Evolutionary conservation across 2,329 filamentous ascomycete genomes (phyloP), one percentile per base, ranked within the genome.

Genomic region (Pseudopyrenochaeta lycopersici): DNA sequence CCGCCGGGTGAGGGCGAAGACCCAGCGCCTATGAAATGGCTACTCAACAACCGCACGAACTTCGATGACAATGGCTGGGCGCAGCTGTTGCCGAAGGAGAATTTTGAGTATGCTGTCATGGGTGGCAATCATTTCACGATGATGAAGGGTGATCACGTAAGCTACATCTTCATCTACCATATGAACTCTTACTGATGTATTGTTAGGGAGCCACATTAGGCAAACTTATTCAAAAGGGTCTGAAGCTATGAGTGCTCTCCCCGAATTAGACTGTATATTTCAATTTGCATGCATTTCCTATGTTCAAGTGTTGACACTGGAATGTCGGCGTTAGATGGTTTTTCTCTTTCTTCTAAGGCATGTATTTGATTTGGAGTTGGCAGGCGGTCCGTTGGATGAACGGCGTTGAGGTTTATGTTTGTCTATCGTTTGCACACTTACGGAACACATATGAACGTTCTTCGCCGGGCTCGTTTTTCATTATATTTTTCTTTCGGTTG

Each of bases 41-140:
- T 92, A 48, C 81, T 92, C 4, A 87, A 91, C 73, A 89, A 91
- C 79, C 81, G 90, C 52, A 86, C 84, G 3, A 88, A 90, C 73
- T 92, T 92, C 71, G 83, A 83, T 2, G 82, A 86, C 52, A 90
- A 90, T 70, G 82, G 86, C 17, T 90, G 88, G 87, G 87, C 86
- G 23, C 84, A 89, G 72, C 86, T 87, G 36, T 76, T 90, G 33
- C 85, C 86, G 46, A 68, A 78, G 44, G 76, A 82, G 48, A 88
- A 86, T 74, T 87, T 90, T 77, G 79, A 80, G 43, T 88, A 84
- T 60, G 82, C 82, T 49, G 85, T 88, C 66, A 89, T 90, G 85
- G 85, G 84, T 14, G 89, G 88, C 2, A 89, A 91, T 67, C 88
- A 91, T 76, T 91, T 91, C 76, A 86, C 83, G 17, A 91, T 91